A percentile compares a stretch with the other conserved stretches of the same genome.
phyloP scores from a whole-genome alignment of 2,329 filamentous ascomycete species.

The Xylariomycetidae sp. region DNA sequence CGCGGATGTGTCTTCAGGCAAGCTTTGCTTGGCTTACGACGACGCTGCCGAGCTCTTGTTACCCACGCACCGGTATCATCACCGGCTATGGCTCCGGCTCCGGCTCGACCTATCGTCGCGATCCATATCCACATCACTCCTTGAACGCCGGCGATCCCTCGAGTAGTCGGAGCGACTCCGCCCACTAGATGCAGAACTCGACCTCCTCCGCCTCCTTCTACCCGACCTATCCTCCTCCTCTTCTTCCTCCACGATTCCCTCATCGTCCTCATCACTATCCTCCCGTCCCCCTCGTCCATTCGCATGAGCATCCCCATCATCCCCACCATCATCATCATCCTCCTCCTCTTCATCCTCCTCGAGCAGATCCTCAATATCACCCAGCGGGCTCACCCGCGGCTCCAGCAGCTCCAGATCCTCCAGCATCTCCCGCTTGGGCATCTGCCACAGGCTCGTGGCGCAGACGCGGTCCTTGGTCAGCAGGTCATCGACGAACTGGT shows the following conservation, averaged over 20 bases:
- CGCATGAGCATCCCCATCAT: slow-evolving; percentile 11
- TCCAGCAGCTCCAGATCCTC: slow-evolving; percentile 89
- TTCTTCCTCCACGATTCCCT: slow-evolving; percentile 8
- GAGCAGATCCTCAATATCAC: slow-evolving; percentile 69
- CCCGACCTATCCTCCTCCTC: too few species aligned
- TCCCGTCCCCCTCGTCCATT: slow-evolving; percentile 8
- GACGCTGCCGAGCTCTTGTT: too few species aligned
- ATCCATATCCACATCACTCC: slow-evolving; percentile 36
- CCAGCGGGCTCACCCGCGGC: slow-evolving; percentile 76
- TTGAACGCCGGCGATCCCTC: slow-evolving; percentile 23
- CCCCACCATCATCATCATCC: slow-evolving; percentile 21
- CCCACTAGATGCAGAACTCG: slow-evolving; percentile 12
- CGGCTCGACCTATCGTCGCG: too few species aligned
- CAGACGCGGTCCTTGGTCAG: slow-evolving; percentile 86
- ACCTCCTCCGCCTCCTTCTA: slow-evolving; percentile 13
- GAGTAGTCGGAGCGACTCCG: slow-evolving; percentile 13
- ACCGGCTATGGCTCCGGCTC: too few species aligned
- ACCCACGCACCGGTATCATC: too few species aligned
- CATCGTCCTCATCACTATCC: slow-evolving; percentile 14
- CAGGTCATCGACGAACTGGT: slow-evolving; percentile 91
- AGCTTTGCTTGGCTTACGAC: too few species aligned
- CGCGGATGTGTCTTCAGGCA: too few species aligned
- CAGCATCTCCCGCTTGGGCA: slow-evolving; percentile 74
- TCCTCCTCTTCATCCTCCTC: slow-evolving; percentile 52
- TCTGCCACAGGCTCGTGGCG: slow-evolving; percentile 86